A percentile compares a stretch with the other conserved stretches of the same genome.
Evolutionary conservation across 345 rosid genomes (phyloP).

Genomic region (Anastatica hierochuntica): DNA sequence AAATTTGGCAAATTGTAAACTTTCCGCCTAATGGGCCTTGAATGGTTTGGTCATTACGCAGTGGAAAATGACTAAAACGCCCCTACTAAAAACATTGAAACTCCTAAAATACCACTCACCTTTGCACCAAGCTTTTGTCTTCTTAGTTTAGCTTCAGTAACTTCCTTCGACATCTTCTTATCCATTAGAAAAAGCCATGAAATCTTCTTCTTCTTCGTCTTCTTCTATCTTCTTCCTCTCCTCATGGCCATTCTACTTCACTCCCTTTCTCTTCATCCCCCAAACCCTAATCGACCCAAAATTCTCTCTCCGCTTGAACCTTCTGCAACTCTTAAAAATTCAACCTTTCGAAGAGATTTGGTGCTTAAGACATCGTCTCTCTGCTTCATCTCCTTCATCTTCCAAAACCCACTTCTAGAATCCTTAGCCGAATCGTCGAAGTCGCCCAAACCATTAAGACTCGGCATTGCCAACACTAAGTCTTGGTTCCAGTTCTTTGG

Average conservation of each 20-base stretch:
- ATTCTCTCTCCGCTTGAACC: conserved; percentile 9
- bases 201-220: conserved; percentile 4
- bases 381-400: conserved; percentile 28
- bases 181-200: conserved; percentile 22
- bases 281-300: conserved; percentile 16
- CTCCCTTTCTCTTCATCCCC: conserved; percentile 32
- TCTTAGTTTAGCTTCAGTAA: not conserved
- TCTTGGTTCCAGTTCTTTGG: conserved; percentile 89
- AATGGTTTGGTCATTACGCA: not conserved
- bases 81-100: not conserved
- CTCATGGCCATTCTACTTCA: conserved; percentile 61
- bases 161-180: conserved; percentile 7
- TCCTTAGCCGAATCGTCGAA: conserved; percentile 40
- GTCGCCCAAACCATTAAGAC: conserved; percentile 36
- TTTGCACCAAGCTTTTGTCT: too few relatives aligned
- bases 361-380: conserved; percentile 38
- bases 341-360: conserved; percentile 41
- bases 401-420: conserved; percentile 34
- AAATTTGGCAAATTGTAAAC: too few relatives aligned
- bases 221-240: conserved; percentile 28
- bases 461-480: conserved; percentile 57
- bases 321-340: conserved; percentile 3
- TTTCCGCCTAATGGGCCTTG: conserved; percentile 7
- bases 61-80: not conserved
- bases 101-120: too few relatives aligned